Conservation (phyloP, 768 basidiomycete species). For the Tulasnella sp. region DNA sequence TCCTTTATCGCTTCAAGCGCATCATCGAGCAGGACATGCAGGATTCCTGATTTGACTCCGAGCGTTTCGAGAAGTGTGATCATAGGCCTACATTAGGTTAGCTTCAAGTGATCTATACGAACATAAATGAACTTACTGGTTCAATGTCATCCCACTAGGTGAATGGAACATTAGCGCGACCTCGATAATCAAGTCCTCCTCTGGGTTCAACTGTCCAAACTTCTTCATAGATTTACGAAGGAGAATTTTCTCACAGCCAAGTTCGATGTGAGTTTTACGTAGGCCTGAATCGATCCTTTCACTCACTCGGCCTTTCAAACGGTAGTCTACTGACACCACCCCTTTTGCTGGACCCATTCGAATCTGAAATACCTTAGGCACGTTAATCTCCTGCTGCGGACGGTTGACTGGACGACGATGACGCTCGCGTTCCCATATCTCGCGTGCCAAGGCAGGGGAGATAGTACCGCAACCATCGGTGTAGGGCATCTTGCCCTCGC, state of each 20-base stretch:
- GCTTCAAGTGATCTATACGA: no score
- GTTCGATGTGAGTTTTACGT: background rate
- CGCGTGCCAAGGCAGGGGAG: slow-evolving; percentile 42
- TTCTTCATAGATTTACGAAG: slow-evolving; percentile 66
- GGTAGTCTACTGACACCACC: slow-evolving; percentile 54
- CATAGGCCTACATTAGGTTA: slow-evolving; percentile 38
- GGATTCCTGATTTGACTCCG: slow-evolving; percentile 45
- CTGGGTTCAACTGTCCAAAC: slow-evolving; percentile 38
- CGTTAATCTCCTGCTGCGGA: slow-evolving; percentile 21
- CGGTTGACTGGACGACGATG: background rate
- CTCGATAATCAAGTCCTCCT: slow-evolving; percentile 42
- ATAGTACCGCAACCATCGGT: slow-evolving; percentile 81
- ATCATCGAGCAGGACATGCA: slow-evolving; percentile 48
- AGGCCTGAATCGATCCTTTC: slow-evolving; percentile 23
- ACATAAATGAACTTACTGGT: no score
- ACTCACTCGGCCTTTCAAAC: slow-evolving; percentile 34
- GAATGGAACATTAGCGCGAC: slow-evolving; percentile 53
- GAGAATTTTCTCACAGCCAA: slow-evolving; percentile 42
- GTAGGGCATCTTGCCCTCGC: slow-evolving; percentile 28
- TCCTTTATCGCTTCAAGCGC: slow-evolving; percentile 47
- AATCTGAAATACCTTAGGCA: slow-evolving; percentile 39
- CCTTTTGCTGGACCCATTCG: slow-evolving; percentile 80
- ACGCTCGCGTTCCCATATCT: slow-evolving; percentile 42
- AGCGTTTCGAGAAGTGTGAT: slow-evolving; percentile 73
- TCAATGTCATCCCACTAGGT: slow-evolving; percentile 57